Percentiles rank a stretch among this genome's conserved stretches.
Conservation (phyloP, 2,329 filamentous ascomycete species). For the Onygenales sp. region DNA sequence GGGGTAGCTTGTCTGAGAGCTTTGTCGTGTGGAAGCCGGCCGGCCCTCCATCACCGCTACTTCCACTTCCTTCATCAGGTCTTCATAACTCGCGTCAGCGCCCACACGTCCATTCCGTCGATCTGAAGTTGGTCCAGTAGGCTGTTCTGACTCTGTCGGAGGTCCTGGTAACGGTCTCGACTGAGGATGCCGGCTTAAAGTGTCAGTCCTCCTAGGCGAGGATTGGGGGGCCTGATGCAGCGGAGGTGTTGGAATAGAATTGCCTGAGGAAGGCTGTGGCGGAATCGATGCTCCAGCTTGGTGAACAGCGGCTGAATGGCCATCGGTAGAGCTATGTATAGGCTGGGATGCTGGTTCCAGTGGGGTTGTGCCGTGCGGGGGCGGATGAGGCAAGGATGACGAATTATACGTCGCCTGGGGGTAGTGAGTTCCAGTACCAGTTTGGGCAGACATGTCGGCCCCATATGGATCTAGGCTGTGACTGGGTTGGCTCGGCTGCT, state of each 20-base stretch:
- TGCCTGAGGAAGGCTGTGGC: conserved; percentile 20
- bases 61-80: conserved; percentile 49
- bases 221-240: conserved; percentile 42
- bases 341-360: background rate
- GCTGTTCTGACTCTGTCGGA: conserved; percentile 38
- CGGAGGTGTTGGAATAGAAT: conserved; percentile 39
- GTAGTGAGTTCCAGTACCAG: background rate
- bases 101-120: conserved; percentile 20
- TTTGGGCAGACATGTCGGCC: background rate
- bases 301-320: conserved; percentile 16
- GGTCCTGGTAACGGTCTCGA: conserved; percentile 50
- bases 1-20: conserved; percentile 18
- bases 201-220: conserved; percentile 43
- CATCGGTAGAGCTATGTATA: conserved; percentile 18
- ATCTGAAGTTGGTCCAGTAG: conserved; percentile 15
- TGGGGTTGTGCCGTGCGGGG: conserved; percentile 2
- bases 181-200: conserved; percentile 47
- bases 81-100: conserved; percentile 42
- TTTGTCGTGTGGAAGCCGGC: conserved; percentile 17
- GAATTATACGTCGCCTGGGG: background rate
- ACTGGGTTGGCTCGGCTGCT: background rate
- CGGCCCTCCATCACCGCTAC: conserved; percentile 37
- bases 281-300: conserved; percentile 13
- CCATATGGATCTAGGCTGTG: conserved; percentile 9
- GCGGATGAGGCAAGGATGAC: conserved; percentile 5